Evolutionary conservation across 805 yeast species (phyloP), one percentile per base, ranked within the genome.

Genomic region (Myxozyma monticola): DNA sequence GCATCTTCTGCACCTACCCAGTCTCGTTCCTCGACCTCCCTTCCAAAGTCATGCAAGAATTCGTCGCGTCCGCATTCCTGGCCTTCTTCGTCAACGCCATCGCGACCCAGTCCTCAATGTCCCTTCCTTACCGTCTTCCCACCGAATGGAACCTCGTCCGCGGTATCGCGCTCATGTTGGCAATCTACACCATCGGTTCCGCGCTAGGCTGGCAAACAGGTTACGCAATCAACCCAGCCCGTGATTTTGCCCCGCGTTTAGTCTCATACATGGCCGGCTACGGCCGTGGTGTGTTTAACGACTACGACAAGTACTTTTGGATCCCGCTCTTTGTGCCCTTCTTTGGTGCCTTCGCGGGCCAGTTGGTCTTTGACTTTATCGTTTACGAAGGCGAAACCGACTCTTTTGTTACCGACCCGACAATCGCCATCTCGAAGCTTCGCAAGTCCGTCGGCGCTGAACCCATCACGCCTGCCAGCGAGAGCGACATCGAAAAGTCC

Each of bases 171-270:
- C 62, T 78, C 29, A 74, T 74, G 52, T 57, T 78, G 40, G 63
- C 76, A 53, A 71, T 78, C 42, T 44, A 29, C 21, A 45, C 47
- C 40, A 60, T 77, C 39, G 80, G 79, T 61, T 68, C 76, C n/a
- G 64, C 77, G 9, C 68, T 73, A 55, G 78, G 80, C 40, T 75
- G 68, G 62, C 75, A 75, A 60, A 77, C 82, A n/a, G 80, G 80
- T 17, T 75, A 75, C 58, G 81, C 81, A 35, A 64, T 78, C 60
- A 78, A 78, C 65, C 65, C 73, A 49, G 81, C 81, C 28, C 74
- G 83, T 66, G 83, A 78, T 64, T 68, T 77, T 43, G 79, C 76
- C 18, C 82, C 83, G 49, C 67, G 83, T 58, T 60, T 78, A 35
- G 79, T 78, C 30, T 64, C 78, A 17, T 68, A 69, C 34, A 65